Percentiles rank a stretch among this genome's conserved stretches.
Conservation (phyloP, 2,329 filamentous ascomycete species). For the Atkinsonella hypoxylon region DNA sequence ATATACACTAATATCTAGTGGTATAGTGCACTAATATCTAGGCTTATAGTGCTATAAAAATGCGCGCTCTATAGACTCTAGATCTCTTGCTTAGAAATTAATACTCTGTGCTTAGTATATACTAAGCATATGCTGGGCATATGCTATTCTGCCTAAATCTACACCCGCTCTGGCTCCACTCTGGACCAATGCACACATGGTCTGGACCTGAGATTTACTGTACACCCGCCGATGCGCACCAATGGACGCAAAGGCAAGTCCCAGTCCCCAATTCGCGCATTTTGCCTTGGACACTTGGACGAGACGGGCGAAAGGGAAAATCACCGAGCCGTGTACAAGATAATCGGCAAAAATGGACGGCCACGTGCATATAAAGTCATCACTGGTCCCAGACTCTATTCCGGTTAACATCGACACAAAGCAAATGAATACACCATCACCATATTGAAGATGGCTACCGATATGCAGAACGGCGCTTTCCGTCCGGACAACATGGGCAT, state of each 20-base stretch:
- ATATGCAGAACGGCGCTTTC: constrained; percentile 38
- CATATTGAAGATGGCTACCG: constrained; percentile 20
- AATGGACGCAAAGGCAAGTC: background rate
- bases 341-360: background rate
- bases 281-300: background rate
- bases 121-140: too few species aligned
- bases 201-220: too few species aligned
- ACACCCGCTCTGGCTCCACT: too few species aligned
- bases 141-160: too few species aligned
- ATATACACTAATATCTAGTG: too few species aligned
- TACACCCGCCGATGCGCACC: background rate
- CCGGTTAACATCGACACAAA: background rate
- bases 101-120: too few species aligned
- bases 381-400: background rate
- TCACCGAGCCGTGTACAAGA: background rate
- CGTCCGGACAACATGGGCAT: constrained; percentile 42
- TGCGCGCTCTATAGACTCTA: too few species aligned
- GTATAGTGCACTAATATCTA: too few species aligned
- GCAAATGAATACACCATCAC: background rate
- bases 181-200: too few species aligned
- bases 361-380: background rate
- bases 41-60: too few species aligned
- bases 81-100: too few species aligned
- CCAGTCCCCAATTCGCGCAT: background rate
- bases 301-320: background rate